Base-by-base conservation (phyloP, 805 yeast genomes). In the Hemisphaericaspora nanyangensis region DNA sequence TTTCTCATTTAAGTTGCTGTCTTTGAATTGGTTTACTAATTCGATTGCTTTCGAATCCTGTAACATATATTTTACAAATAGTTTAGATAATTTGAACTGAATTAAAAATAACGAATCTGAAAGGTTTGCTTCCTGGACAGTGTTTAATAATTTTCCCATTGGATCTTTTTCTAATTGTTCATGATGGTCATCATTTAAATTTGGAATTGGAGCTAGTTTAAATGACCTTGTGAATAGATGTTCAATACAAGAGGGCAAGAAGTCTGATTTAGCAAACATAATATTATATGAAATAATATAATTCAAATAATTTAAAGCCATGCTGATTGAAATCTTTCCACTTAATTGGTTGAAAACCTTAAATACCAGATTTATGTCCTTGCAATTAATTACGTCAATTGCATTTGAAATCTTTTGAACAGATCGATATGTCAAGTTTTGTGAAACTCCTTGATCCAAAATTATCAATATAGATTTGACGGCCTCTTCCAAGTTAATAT, bases 151-250 rank as follows among this genome's bases (percentile, higher is more conserved):
- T 19, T 26, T 26, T 7, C 18, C 31, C 3, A 27, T 16, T 6
- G 17, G 25, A 4, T 38, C 31, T 7, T 25, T 29, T 15, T 6
- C 12, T 4, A 18, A n/a, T 11, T 22, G 27, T 25, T 16, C 34
- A 6, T n/a, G 7, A 26, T 30, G 27, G 11, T 29, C 37, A 42
- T 43, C 28, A 46, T 49, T 10, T 3, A 63, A 52, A 36, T 58
- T 61, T 7, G 68, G 47, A 6, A 63, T 29, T 2, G 70, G 69
- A 3, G 69, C 65, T 20, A 56, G 34, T 7, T 40, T 35, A 19
- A 56, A 51, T 8, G 35, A 40, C 2, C 40, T n/a, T n/a, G n/a
- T 35, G 38, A 53, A 58, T 13, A 45, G 45, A 15, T 37, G 29
- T 7, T 35, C n/a, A 13, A 53, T 39, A 0, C 43, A 31, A 11